Conservation (phyloP, 352 stramenopile genomes). For the Phytophthora ohioensis region DNA sequence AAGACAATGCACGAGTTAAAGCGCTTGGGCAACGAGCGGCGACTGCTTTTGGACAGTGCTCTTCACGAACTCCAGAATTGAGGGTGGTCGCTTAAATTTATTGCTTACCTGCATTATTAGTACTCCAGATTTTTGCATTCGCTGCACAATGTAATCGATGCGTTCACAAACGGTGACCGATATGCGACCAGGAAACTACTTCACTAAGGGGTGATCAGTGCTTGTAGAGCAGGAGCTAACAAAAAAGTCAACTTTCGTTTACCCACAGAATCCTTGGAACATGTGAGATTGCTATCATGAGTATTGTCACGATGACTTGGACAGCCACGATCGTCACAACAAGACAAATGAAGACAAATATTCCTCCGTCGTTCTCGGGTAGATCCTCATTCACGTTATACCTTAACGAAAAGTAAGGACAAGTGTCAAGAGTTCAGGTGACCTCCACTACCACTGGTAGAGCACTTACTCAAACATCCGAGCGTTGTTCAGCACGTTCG, state of each 20-base stretch:
- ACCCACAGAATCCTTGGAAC: slow-evolving; percentile 3
- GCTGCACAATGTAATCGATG: slow-evolving; percentile 21
- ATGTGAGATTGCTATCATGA: slow-evolving; percentile 10
- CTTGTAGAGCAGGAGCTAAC: too few relatives aligned
- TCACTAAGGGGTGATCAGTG: too few relatives aligned
- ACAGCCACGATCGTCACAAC: slow-evolving; percentile 9
- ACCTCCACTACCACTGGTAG: neutral
- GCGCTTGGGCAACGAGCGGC: slow-evolving; percentile 28
- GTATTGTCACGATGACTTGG: slow-evolving; percentile 12
- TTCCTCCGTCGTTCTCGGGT: slow-evolving; percentile 5
- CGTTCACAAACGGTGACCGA: slow-evolving; percentile 7
- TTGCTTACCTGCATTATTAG: slow-evolving; percentile 3
- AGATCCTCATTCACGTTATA: slow-evolving; percentile 7
- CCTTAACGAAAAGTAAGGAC: slow-evolving; percentile 14
- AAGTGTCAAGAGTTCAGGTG: neutral
- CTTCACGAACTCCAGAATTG: slow-evolving; percentile 37
- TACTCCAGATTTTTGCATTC: slow-evolving; percentile 5
- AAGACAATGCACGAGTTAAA: slow-evolving; percentile 34
- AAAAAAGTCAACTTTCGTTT: neutral
- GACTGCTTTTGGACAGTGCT: slow-evolving; percentile 32
- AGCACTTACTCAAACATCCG: slow-evolving; percentile 17
- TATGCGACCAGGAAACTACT: neutral
- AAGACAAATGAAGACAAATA: slow-evolving; percentile 23
- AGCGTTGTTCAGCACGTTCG: slow-evolving; percentile 9
- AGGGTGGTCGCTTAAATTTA: neutral